Evolutionary conservation across 139 green algal genomes (phyloP).

Genomic region (Chlamydomonas sphaeroides): DNA sequence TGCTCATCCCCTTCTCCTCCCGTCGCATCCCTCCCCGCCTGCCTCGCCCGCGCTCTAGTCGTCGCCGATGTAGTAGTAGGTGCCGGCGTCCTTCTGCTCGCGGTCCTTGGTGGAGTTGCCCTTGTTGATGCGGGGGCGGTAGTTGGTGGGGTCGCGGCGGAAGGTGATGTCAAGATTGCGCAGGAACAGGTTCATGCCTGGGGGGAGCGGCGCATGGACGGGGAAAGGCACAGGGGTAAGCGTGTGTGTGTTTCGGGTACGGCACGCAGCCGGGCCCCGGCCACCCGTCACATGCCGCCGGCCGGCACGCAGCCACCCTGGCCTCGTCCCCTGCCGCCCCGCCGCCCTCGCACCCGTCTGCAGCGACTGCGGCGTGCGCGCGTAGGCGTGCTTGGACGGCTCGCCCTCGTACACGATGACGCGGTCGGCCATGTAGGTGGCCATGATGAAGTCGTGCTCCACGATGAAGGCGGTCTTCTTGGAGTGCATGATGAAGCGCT

Average conservation of each 20-base stretch:
- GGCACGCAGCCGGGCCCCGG: too few relatives aligned
- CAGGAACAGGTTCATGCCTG: slow-evolving; percentile 94
- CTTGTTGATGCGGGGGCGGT: slow-evolving; percentile 99
- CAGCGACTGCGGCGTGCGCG: slow-evolving; percentile 81
- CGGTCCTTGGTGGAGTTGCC: slow-evolving; percentile 91
- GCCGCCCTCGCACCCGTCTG: slow-evolving; percentile 81
- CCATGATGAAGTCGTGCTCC: slow-evolving; percentile 99
- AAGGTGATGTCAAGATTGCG: slow-evolving; percentile 98
- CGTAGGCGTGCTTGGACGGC: slow-evolving; percentile 83
- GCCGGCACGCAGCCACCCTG: too few relatives aligned
- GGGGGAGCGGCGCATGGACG: too few relatives aligned
- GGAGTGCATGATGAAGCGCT: slow-evolving; percentile 98
- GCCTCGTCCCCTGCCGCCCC: too few relatives aligned
- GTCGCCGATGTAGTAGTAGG: slow-evolving; percentile 84
- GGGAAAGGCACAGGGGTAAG: too few relatives aligned
- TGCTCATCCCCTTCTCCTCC: too few relatives aligned
- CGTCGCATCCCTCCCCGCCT: too few relatives aligned
- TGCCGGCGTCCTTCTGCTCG: slow-evolving; percentile 96
- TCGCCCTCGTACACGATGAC: slow-evolving; percentile 98
- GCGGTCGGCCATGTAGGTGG: slow-evolving; percentile 96
- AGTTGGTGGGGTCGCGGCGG: slow-evolving; percentile 98
- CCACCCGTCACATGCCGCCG: too few relatives aligned
- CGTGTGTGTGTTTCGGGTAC: not conserved
- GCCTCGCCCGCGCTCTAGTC: too few relatives aligned
- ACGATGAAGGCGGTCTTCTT: slow-evolving; percentile 99